A percentile compares a stretch with the other conserved stretches of the same genome.
Conservation (phyloP, 129 eudicot species). For the Artemisia argyi region DNA sequence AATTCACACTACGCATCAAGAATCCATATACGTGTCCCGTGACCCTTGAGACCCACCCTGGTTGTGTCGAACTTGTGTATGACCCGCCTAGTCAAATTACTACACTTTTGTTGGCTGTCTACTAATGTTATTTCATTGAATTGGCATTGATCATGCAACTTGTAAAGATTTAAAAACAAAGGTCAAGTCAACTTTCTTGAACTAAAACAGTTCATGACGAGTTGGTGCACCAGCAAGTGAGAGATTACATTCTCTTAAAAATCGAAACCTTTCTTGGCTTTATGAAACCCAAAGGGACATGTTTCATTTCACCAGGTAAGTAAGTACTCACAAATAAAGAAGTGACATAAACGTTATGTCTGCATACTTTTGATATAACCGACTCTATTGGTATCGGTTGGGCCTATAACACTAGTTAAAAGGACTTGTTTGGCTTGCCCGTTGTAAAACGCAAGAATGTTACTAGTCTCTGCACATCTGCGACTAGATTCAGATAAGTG, state of each 20-base stretch:
- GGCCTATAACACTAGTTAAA: no score
- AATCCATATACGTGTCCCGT: no score
- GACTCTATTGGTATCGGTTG: no score
- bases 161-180: conserved; percentile 24
- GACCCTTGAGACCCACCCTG: no score
- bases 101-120: background rate
- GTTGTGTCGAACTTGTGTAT: background rate
- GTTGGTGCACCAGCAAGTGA: conserved; percentile 28
- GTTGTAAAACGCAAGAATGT: no score
- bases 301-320: background rate
- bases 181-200: conserved; percentile 27
- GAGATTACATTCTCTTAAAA: background rate
- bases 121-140: background rate
- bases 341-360: background rate
- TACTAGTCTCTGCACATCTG: no score
- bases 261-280: conserved; percentile 7
- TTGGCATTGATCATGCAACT: conserved; percentile 14
- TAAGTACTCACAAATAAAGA: background rate
- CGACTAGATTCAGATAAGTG: no score
- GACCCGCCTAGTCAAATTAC: background rate
- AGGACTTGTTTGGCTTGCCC: no score
- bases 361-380: no score
- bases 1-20: no score
- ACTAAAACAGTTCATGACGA: background rate
- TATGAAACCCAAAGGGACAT: conserved; percentile 28